A percentile compares a stretch with the other conserved stretches of the same genome.
These are phyloP conservation scores for Leishmania aethiopica DNA, from an alignment of 208 protist species.

Conservation along the genomic window DNA sequence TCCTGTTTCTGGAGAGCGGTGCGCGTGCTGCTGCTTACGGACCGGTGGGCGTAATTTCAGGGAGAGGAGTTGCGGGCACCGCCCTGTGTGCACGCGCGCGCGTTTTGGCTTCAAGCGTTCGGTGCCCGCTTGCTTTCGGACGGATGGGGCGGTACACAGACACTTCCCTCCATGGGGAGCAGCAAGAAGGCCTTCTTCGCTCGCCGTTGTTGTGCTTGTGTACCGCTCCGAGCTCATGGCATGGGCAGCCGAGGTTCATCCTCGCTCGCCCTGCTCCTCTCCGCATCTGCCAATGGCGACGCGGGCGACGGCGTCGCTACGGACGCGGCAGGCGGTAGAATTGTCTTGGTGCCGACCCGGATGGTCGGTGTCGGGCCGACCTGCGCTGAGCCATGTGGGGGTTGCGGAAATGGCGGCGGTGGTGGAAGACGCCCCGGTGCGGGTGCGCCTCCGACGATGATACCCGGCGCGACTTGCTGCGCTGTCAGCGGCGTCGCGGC, in stretches of 20 bases:
- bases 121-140: background rate
- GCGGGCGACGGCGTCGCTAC: background rate
- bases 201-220: background rate
- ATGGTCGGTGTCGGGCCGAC: background rate
- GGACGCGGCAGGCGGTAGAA: background rate
- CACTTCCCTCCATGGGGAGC: background rate
- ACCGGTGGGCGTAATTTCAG: background rate
- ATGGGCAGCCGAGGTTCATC: background rate
- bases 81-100: background rate
- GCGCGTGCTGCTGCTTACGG: background rate
- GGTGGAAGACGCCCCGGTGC: slow-evolving; percentile 1
- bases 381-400: background rate
- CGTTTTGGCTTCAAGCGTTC: background rate
- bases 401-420: slow-evolving; percentile 4
- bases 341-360: slow-evolving; percentile 17
- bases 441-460: slow-evolving; percentile 53
- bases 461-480: slow-evolving; percentile 35
- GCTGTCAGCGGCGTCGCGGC: slow-evolving; percentile 36
- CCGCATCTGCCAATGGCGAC: background rate
- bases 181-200: background rate
- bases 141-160: background rate
- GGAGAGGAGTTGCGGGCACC: background rate
- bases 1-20: background rate
- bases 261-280: background rate
- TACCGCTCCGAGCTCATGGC: background rate